Conservation (phyloP, 2,329 filamentous ascomycete species). For the Colletotrichum plurivorum region DNA sequence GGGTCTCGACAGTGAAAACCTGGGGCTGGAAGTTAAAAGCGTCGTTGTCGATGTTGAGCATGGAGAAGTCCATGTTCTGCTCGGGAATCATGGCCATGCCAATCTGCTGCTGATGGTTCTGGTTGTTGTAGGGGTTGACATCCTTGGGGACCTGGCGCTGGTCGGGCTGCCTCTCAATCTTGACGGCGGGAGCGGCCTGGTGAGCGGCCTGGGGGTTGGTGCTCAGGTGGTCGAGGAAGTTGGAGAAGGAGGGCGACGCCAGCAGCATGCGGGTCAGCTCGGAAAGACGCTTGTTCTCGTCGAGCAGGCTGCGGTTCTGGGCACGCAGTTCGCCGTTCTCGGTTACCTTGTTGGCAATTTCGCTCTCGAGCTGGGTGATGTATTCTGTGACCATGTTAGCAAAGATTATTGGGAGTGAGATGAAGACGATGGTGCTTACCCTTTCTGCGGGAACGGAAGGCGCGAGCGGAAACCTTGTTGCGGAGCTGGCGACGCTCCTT, state of each 20-base stretch:
- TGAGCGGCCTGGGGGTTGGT: conserved; percentile 66
- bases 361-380: conserved; percentile 92
- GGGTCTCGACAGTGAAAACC: conserved; percentile 83
- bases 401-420: not conserved
- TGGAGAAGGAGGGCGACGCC: conserved; percentile 85
- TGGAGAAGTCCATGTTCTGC: conserved; percentile 80
- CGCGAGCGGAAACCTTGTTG: conserved; percentile 98
- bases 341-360: conserved; percentile 86
- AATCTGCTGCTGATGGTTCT: conserved; percentile 75
- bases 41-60: conserved; percentile 73
- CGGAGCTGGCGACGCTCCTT: conserved; percentile 97
- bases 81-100: conserved; percentile 89
- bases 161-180: conserved; percentile 45
- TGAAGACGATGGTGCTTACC: conserved; percentile 70
- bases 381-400: conserved; percentile 77
- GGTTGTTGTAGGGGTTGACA: conserved; percentile 70
- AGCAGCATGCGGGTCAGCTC: conserved; percentile 87
- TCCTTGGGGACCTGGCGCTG: conserved; percentile 72
- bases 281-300: conserved; percentile 86
- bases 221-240: conserved; percentile 81
- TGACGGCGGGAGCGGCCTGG: conserved; percentile 53
- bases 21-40: conserved; percentile 75
- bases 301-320: conserved; percentile 85
- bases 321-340: conserved; percentile 86
- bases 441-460: conserved; percentile 98